Evolutionary conservation across 257 asterid species (phyloP).

Genomic region (Mentha longifolia): DNA sequence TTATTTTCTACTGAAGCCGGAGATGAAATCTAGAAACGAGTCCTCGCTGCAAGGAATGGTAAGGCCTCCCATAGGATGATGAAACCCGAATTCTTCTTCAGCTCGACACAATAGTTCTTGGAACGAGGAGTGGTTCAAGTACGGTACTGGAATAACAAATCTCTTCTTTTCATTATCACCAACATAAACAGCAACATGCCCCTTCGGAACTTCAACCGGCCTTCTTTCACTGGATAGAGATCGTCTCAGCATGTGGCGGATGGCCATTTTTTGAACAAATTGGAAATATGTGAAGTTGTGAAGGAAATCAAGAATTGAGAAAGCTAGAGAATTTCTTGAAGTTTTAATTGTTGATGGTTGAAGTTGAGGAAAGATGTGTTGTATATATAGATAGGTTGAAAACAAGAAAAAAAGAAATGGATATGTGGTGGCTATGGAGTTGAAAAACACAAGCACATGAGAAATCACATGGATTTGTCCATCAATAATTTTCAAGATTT

Average conservation of each 20-base stretch:
- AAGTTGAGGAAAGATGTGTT: neutral
- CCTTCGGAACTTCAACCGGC: constrained; percentile 24
- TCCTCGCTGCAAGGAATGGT: constrained; percentile 53
- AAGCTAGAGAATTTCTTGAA: neutral
- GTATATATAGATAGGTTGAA: constrained; percentile 19
- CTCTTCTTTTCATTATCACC: constrained; percentile 36
- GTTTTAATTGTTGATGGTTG: constrained; percentile 19
- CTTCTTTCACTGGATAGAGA: constrained; percentile 2
- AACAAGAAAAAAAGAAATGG: neutral
- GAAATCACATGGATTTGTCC: too few species aligned
- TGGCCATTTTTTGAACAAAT: neutral
- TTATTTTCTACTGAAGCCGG: constrained; percentile 31
- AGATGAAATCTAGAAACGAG: constrained; percentile 40
- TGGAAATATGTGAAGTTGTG: neutral
- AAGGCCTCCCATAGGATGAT: constrained; percentile 47
- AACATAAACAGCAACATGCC: constrained; percentile 41
- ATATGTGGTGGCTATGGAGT: neutral
- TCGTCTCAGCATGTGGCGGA: neutral
- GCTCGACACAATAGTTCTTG: constrained; percentile 32
- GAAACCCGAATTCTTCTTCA: constrained; percentile 46
- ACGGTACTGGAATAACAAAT: constrained; percentile 8
- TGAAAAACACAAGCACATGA: too few species aligned
- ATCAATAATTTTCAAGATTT: constrained; percentile 5
- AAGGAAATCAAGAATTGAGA: neutral
- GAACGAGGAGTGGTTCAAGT: constrained; percentile 26